Evolutionary conservation across 225 moss, liverwort and hornwort species (phyloP), one percentile per base, ranked within the genome.

Genomic region (Ulota crispa): DNA sequence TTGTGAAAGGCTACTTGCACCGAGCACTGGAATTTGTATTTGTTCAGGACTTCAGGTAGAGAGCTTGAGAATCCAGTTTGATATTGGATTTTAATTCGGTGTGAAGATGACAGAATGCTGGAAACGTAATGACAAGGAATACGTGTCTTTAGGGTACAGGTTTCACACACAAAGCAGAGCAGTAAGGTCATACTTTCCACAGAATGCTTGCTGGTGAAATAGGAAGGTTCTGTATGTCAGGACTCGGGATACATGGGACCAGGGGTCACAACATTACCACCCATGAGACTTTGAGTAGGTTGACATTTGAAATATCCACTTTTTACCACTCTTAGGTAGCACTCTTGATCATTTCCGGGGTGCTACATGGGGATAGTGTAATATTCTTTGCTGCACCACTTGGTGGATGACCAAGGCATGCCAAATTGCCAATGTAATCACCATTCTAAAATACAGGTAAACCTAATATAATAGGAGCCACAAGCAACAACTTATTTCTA

Each of bases 1-100:
- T 45, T 1, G 28, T 11, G 70, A 72, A 3, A 8, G 65, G 28
- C 57, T 45, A 16, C 36, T 55, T 71, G 57, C 64, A 2, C 3
- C 54, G 9, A 31, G 55, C 43, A 18, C 20, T 32, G 6, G 7
- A 47, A 19, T 53, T 5, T 6, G 50, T 50, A 2, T 24, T 1
- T 27, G 21, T 32, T 31, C 4, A 12, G 14, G 45, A 39, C 39
- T 39, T 39, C 39, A 13, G 60, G 60, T 59, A 75, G 68, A 39
- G 15, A 19, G 69, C n/a, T 72, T 68, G 67, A 85, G 78, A 53
- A 82, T 68, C 53, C 9, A 24, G 52, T 41, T 21, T 31, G 31
- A 41, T 24, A 73, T 73, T 31, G 32, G 61, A 73, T 60, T 78
- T 15, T 7, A 39, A 68, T 50, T 60, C 30, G 5, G 61, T 78